These are phyloP conservation scores for Aspergillus pseudotamarii DNA, from an alignment of 2,329 filamentous ascomycete species.

Conservation along the genomic window DNA sequence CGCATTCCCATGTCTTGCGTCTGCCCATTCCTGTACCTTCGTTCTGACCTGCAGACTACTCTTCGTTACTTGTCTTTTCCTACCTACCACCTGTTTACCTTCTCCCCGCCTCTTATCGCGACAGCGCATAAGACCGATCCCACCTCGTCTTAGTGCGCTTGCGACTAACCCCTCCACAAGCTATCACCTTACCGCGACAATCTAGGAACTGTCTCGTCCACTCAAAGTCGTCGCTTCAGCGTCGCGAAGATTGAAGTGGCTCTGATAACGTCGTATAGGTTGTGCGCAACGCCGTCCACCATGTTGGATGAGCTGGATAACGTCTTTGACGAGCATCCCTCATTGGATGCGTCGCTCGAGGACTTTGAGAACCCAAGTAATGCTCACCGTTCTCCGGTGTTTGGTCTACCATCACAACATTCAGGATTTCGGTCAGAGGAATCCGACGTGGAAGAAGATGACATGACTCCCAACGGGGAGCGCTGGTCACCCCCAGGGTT, in stretches of 20 bases:
- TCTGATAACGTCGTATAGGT: constrained; percentile 26
- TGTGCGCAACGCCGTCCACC: constrained; percentile 39
- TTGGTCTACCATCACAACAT: constrained; percentile 61
- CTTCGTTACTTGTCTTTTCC: constrained; percentile 7
- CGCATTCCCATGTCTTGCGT: constrained; percentile 17
- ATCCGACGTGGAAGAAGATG: constrained; percentile 47
- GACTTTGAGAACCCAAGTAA: constrained; percentile 61
- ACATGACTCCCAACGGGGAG: constrained; percentile 42
- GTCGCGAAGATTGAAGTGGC: constrained; percentile 29
- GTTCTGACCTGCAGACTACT: constrained; percentile 13
- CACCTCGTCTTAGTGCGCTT: constrained; percentile 17
- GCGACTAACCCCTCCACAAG: constrained; percentile 19
- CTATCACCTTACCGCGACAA: constrained; percentile 8
- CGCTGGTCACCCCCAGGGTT: constrained; percentile 70
- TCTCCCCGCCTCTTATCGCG: constrained; percentile 10
- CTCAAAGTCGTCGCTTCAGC: constrained; percentile 23
- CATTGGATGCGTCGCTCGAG: constrained; percentile 62
- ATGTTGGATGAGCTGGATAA: constrained; percentile 53
- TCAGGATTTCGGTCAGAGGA: constrained; percentile 64
- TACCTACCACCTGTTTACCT: constrained; percentile 7
- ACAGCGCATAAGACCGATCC: constrained; percentile 4
- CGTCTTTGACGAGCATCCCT: constrained; percentile 61
- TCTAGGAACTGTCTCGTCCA: constrained; percentile 16
- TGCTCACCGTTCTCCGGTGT: constrained; percentile 52
- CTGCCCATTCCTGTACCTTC: constrained; percentile 11